Conservation (phyloP, 2,329 filamentous ascomycete genomes). For the Apiospora hydei region DNA sequence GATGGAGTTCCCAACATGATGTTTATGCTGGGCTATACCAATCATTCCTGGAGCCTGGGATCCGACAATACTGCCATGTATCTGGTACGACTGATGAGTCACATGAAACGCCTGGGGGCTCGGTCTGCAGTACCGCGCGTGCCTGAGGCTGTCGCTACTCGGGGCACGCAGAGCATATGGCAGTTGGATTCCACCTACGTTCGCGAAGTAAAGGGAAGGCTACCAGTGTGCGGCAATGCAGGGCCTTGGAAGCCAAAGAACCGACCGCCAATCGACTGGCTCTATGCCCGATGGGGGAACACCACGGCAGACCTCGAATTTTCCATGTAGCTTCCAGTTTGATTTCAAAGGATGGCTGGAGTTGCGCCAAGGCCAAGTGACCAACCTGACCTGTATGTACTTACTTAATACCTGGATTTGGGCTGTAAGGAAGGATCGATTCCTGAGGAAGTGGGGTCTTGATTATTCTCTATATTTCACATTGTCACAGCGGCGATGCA, state of each 20-base stretch:
- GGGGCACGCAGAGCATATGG: slow-evolving; percentile 25
- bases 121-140: slow-evolving; percentile 53
- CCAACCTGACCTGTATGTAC: not conserved
- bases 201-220: slow-evolving; percentile 42
- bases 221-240: slow-evolving; percentile 46
- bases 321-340: not conserved
- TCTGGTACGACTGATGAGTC: slow-evolving; percentile 56
- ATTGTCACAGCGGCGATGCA: too few species aligned
- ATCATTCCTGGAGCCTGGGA: slow-evolving; percentile 68
- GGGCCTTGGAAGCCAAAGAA: slow-evolving; percentile 4
- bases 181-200: slow-evolving; percentile 50
- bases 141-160: not conserved
- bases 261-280: not conserved
- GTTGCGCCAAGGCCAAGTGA: not conserved
- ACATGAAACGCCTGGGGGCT: slow-evolving; percentile 54
- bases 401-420: too few species aligned
- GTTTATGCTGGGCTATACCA: slow-evolving; percentile 66
- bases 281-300: not conserved
- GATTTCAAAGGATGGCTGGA: not conserved
- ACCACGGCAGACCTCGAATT: slow-evolving; percentile 26
- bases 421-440: too few species aligned
- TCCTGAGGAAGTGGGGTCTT: too few species aligned
- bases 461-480: too few species aligned
- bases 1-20: slow-evolving; percentile 67
- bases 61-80: slow-evolving; percentile 61